Base-by-base conservation (phyloP, 2,329 filamentous ascomycete species). In the Knoxdaviesia capensis region DNA sequence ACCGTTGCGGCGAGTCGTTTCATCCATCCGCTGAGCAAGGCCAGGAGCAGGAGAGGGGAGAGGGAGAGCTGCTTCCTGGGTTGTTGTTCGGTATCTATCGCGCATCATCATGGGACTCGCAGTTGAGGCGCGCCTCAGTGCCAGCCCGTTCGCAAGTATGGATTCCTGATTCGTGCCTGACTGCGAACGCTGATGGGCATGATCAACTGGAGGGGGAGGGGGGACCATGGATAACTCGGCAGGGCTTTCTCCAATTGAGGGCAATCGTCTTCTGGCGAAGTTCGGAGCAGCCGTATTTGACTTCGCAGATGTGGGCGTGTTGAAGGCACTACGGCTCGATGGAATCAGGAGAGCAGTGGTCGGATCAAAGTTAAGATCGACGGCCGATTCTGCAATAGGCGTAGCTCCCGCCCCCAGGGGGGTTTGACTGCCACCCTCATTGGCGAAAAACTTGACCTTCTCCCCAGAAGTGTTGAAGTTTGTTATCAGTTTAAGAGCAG, bases 401-500 rank as follows among this genome's bases (percentile, higher is more conserved):
- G 88, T 96, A 1, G 82, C 71, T n/a, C 80, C 84, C 1, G 77
- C 77, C 7, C 81, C 81, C 48, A 86, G 80, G 0, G 86, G 86
- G 0, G 86, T 94, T 49, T 64, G 65, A 6, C 71, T 71, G 34
- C 66, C 70, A 40, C 77, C 73, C 5, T 57, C 61, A 35, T 62
- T 56, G 0, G 64, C 61, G 49, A 77, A 74, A 59, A 83, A 76
- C 57, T 74, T 76, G 42, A 77, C 73, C 47, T 78, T 77, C 28
- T 65, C 63, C 5, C 61, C 61, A 38, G 66, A 65, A 39, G 77
- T 73, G 6, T 76, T 80, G 52, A 98, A 96, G 0, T 81, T 79
- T 0, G 90, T 96, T 51, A 96, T 92, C 2, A 96, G 71, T 56
- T 92, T 94, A 46, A 96, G 64, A 0, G 88, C 76, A 7, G 85